Evolutionary conservation across 371 early-diverging fungal species (phyloP), one percentile per base, ranked within the genome.

Genomic region (Mortierella sp.): DNA sequence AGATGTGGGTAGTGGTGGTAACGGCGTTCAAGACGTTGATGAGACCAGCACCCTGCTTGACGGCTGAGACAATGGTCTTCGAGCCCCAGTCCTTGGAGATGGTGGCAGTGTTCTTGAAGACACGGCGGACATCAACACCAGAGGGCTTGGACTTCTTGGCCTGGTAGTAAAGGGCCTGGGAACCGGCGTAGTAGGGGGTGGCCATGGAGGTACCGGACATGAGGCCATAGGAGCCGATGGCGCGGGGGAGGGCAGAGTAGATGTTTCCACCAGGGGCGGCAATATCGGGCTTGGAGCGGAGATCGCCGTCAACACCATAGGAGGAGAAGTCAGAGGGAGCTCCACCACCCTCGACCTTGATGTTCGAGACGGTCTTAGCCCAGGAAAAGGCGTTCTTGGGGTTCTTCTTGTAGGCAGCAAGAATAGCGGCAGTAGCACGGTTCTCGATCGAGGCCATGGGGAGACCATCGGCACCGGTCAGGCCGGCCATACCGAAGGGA

Each of bases 31-130:
- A 87, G 24, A 90, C 85, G 85, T 96, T 89, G 58, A 96, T 87
- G n/a, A 96, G 81, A 11, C 97, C 97, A 34, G 91, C 88, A 7
- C 97, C 97, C 82, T 95, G 93, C 68, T 86, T 86, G 63, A 89
- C 90, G 3, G 88, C 87, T 0, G 91, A 87, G 31, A 80, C 68
- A 11, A 76, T 31, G 26, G 68, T 66, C 47, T 52, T 64, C 24
- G 74, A 63, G n/a, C 55, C 41, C 9, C 13, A 31, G 29, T 66
- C 68, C 29, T 40, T 53, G 10, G 69, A 50, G 41, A 85, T 76
- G 7, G 80, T 80, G 9, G 87, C 87, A 55, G 85, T 81, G 70
- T 86, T 86, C 48, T 84, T 70, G 68, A 88, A 75, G 11, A 69
- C 63, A 13, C 45, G 68, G 22, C 80, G 80, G 52, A 85, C 63